Evolutionary conservation across 805 yeast genomes (phyloP), one percentile per base, ranked within the genome.

Genomic region (Starmera quercuum): DNA sequence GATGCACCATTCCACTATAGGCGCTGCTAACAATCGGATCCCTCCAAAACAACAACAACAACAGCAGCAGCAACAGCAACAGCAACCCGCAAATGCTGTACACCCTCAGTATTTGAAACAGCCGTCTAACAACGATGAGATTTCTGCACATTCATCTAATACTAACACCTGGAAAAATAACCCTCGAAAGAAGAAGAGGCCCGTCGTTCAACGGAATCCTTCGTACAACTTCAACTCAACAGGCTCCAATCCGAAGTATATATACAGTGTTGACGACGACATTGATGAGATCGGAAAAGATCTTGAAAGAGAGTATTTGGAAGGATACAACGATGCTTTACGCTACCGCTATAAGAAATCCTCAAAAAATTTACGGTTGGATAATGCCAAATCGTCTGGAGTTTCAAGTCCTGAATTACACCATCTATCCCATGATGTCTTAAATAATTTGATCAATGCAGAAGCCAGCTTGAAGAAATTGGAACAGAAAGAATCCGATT

Each of bases 241-340:
- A 7, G 20, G 13, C 12, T 22, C 15, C n/a, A 32, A 19, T 26
- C 38, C 51, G 21, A 58, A 53, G 32, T 53, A 64, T 28, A 54
- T 82, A 1, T 85, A 78, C 52, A 77, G 87, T 23, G 94, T 84
- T 0, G 95, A 85, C 51, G 95, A 85, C 54, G 86, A 81, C 46
- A 73, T 82, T 28, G 73, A 74, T 41, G 95, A 84, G 41, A 67
- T 78, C 13, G 81, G 75, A 39, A 73, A 71, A 13, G 83, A 73
- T 42, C 55, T 69, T 34, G 73, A 68, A 38, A 54, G 75, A 17
- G 73, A 74, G 41, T 83, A 82, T 48, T 46, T 76, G 21, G 94
- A 82, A 48, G 92, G 92, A 0, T 75, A 73, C 46, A 70, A 69
- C 27, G 92, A 81, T 55, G 92, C 88, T 0, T 49, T 83, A 32